phyloP scores from a whole-genome alignment of 2,329 filamentous ascomycete species.

The Ophidiomyces ophidiicola region DNA sequence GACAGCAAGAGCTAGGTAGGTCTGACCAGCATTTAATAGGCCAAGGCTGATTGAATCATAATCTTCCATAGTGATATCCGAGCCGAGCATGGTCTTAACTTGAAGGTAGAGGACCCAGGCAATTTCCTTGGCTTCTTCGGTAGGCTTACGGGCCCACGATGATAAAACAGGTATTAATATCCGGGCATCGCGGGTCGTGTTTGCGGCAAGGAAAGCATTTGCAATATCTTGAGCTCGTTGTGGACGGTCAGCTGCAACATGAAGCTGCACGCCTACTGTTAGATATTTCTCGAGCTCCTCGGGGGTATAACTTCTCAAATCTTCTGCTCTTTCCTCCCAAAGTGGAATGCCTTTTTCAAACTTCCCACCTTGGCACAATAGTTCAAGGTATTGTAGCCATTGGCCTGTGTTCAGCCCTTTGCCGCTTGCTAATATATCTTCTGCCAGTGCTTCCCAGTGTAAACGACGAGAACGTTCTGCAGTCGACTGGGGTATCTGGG shows the following conservation, averaged over 20 bases:
- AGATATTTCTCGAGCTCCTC: constrained; percentile 32
- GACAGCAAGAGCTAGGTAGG: constrained; percentile 57
- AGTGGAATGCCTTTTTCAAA: constrained; percentile 48
- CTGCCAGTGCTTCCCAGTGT: constrained; percentile 45
- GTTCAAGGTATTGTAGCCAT: constrained; percentile 55
- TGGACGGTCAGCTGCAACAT: constrained; percentile 37
- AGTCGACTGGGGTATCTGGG: constrained; percentile 36
- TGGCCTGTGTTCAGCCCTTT: constrained; percentile 45
- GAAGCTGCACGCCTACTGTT: constrained; percentile 40
- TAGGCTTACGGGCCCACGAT: constrained; percentile 46
- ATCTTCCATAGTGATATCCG: constrained; percentile 55
- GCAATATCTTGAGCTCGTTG: constrained; percentile 41
- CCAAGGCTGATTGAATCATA: constrained; percentile 63
- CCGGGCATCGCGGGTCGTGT: constrained; percentile 25
- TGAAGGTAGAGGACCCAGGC: constrained; percentile 58
- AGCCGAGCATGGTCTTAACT: constrained; percentile 49
- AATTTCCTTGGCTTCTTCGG: constrained; percentile 39
- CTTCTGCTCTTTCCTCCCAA: constrained; percentile 48
- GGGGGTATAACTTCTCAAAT: constrained; percentile 37
- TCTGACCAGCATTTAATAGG: constrained; percentile 54
- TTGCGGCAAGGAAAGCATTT: constrained; percentile 29
- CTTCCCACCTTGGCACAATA: constrained; percentile 52
- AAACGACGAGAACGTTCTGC: constrained; percentile 39
- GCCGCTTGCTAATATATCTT: constrained; percentile 53
- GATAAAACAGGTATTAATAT: constrained; percentile 54